Evolutionary conservation across 192 early-diverging fungal genomes (phyloP), one percentile per base, ranked within the genome.

Genomic region (Cladochytrium replicatum): DNA sequence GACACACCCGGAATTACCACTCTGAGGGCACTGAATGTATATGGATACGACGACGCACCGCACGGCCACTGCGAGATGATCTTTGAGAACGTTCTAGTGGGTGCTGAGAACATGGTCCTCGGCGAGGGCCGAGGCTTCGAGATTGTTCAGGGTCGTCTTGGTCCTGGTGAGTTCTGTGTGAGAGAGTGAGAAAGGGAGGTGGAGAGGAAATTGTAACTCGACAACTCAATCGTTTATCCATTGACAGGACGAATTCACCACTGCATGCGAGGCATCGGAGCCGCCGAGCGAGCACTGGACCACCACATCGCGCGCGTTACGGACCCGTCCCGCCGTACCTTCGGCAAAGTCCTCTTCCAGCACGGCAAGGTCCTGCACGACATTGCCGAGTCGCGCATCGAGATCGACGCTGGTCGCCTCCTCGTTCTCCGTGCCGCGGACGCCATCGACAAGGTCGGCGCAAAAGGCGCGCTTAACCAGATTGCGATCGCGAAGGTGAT

Each of bases 71-170:
- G 83, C 58, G 95, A 99, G 61, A 84, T 99, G 41, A 58, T 78
- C 5, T 95, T 99, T 57, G 82, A 83, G 26, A 79, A 93, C 55
- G 90, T 92, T 30, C 72, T 82, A 46, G 85, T 99, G 22, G 91
- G 91, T 1, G 66, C 66, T 17, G 78, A 84, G 34, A 91, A 91
- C 66, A 83, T 99, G 48, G 67, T 99, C 24, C 71, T 93, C 27
- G 93, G 93, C 37, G 88, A 92, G 58, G 95, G 95, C n/a, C 78
- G 95, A 52, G 95, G 95, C 0, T 99, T 99, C 61, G 95, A 99
- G 57, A 77, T 99, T 37, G 86, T 99, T 54, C 95, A 99, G 73
- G 95, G 93, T 13, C 75, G 95, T 3, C 73, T 99, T 27, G 95
- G 95, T 3, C 95, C 95, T 24, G 80, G 75, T 17, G 19, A 52